phyloP scores from a whole-genome alignment of 108 stramenopile species.

The Conticribra guillardii region DNA sequence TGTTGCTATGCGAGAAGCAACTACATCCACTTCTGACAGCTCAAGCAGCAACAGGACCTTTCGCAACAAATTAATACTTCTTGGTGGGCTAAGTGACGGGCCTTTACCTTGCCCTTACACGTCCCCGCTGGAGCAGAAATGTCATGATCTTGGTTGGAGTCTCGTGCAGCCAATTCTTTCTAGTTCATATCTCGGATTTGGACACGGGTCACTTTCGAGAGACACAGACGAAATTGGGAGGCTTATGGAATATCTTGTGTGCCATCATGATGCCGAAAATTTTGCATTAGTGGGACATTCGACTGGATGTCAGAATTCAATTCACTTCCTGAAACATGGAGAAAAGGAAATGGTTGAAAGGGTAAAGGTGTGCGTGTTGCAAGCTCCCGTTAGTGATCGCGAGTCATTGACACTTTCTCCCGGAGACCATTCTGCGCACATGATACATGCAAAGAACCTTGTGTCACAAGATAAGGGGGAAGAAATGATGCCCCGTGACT shows the following conservation, averaged over 20 bases:
- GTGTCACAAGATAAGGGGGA: conserved; percentile 48
- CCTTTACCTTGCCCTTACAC: conserved; percentile 83
- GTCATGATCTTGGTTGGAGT: conserved; percentile 61
- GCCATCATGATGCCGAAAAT: conserved; percentile 55
- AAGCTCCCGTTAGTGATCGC: conserved; percentile 94
- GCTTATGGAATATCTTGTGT: conserved; percentile 61
- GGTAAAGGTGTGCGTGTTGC: conserved; percentile 68
- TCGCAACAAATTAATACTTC: conserved; percentile 75
- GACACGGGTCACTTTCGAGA: conserved; percentile 71
- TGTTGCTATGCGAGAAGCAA: neutral
- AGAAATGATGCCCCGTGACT: conserved; percentile 91
- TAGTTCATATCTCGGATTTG: conserved; percentile 77
- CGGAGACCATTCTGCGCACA: conserved; percentile 34
- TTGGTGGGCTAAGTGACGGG: conserved; percentile 84
- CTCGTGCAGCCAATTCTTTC: conserved; percentile 84
- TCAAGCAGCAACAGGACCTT: neutral
- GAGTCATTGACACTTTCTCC: conserved; percentile 62
- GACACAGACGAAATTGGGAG: conserved; percentile 64
- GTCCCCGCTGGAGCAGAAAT: conserved; percentile 54
- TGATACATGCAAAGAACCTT: conserved; percentile 60
- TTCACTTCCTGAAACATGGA: conserved; percentile 81
- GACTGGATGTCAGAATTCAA: conserved; percentile 92
- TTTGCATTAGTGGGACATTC: conserved; percentile 92
- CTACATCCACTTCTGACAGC: neutral
- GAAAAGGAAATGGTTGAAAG: conserved; percentile 44